Conservation (phyloP, 495 filamentous ascomycete species). For the Annulohypoxylon moriforme region DNA sequence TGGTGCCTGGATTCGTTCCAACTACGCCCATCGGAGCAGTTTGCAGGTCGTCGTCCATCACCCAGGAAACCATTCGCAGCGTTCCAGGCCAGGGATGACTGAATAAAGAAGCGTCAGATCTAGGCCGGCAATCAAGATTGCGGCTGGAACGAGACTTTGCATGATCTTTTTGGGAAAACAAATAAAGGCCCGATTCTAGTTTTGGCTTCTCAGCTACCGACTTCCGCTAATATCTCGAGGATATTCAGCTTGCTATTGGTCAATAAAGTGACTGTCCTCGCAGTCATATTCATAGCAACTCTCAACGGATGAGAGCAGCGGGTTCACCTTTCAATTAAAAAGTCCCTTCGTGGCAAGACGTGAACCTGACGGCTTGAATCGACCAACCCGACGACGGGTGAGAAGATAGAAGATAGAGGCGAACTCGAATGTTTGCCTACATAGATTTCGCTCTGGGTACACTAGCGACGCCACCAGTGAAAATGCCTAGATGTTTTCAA, state of each 20-base stretch:
- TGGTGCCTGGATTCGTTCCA: not conserved
- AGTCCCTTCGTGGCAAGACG: not conserved
- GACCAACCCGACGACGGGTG: not conserved
- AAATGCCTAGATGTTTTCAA: not conserved
- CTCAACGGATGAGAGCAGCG: not conserved
- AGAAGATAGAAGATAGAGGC: not conserved
- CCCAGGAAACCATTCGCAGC: slow-evolving; percentile 2
- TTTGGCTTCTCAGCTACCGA: not conserved
- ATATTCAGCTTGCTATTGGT: not conserved
- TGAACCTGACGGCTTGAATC: not conserved
- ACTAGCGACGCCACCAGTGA: not conserved
- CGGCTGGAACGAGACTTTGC: not conserved
- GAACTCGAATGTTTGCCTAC: not conserved
- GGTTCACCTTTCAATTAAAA: not conserved
- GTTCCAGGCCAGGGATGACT: slow-evolving; percentile 5
- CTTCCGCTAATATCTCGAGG: not conserved
- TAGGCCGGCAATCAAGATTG: slow-evolving; percentile 15
- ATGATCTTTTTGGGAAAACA: not conserved
- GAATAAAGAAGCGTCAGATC: not conserved
- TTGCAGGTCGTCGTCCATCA: not conserved
- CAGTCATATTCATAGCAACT: not conserved
- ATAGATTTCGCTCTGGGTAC: not conserved
- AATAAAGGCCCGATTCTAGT: slow-evolving; percentile 2
- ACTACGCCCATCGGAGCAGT: not conserved
- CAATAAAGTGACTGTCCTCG: not conserved